Base-by-base conservation (phyloP, 768 basidiomycete species). In the Suillus cothurnatus region DNA sequence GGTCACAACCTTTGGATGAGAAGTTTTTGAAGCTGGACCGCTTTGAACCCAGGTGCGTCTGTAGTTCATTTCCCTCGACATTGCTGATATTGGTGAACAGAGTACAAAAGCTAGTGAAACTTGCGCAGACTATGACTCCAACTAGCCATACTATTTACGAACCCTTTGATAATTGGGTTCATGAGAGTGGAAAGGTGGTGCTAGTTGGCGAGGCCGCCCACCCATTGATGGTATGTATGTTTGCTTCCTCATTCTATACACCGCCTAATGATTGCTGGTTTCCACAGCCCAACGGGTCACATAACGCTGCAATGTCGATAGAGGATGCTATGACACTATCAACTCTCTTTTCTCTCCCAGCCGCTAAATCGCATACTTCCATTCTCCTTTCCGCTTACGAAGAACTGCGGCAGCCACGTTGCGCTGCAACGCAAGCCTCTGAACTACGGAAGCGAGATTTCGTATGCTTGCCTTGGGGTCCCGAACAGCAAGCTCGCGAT, bases 281-380 rank as follows among this genome's bases (percentile, higher is more conserved):
- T 61, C 41, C 26, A 11, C 66, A 88, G 87, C 86, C 87, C 12
- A 80, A 79, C 38, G 80, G 80, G 7, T 79, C 82, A 23, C 83
- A 87, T 65, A 81, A 80, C 34, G 74, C 80, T 0, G 77, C 81
- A 3, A 74, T 86, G 61, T 79, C 79, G 2, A 78, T 89, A 43
- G 88, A 90, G 72, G 88, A 89, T 68, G 87, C 87, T 0, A 83
- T 85, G 71, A 85, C 85, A 0, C 76, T 89, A 47, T 86, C 85
- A 7, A 79, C 77, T 34, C 80, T 89, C 12, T 88, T 90, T 70
- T 79, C 85, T 6, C 79, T 82, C 43, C 79, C 88, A 6, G 78
- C 80, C 21, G 69, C 76, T 59, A 74, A 73, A 62, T 72, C 77
- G 4, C 84, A 88, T 62, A 76, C 88, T 3, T 70, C 81, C 2